Percentiles rank a stretch among this genome's conserved stretches.
phyloP scores from a whole-genome alignment of 1,284 basidiomycete species.

The Cryptococcus sp. region DNA sequence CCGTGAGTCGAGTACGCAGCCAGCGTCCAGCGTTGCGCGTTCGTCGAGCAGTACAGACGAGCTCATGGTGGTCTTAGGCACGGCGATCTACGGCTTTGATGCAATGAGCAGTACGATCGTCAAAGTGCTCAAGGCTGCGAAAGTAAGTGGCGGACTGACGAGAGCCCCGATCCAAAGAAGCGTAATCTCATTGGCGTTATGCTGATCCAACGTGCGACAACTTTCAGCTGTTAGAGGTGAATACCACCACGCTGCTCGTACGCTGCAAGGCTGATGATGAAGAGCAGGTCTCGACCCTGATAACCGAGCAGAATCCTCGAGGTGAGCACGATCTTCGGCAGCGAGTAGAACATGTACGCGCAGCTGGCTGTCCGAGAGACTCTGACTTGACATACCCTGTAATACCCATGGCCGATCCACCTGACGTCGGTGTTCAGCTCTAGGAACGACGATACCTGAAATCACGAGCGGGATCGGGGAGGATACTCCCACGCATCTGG shows the following conservation, averaged over 20 bases:
- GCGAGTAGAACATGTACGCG: neutral
- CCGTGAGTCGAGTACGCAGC: conserved; percentile 56
- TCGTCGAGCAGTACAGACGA: neutral
- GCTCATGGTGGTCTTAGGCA: conserved; percentile 17
- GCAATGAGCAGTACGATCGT: conserved; percentile 66
- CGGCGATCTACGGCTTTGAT: conserved; percentile 66
- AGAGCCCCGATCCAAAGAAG: neutral
- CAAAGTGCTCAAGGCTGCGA: conserved; percentile 76
- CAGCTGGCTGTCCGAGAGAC: neutral
- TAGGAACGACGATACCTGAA: conserved; percentile 16
- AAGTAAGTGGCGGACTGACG: conserved; percentile 54
- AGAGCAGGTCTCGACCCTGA: conserved; percentile 70
- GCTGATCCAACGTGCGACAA: neutral
- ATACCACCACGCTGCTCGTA: neutral
- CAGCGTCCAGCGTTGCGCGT: neutral
- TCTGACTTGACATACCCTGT: neutral
- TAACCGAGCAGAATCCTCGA: conserved; percentile 80
- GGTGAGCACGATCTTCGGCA: conserved; percentile 55
- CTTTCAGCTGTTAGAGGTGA: conserved; percentile 8
- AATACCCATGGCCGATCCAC: neutral
- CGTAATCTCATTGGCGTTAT: neutral
- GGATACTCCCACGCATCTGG: conserved; percentile 24
- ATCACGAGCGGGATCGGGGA: conserved; percentile 2
- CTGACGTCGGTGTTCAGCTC: conserved; percentile 6
- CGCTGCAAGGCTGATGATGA: conserved; percentile 30